Evolutionary conservation across 2,329 filamentous ascomycete genomes (phyloP), one percentile per base, ranked within the genome.

Genomic region (Diplodia intermedia): DNA sequence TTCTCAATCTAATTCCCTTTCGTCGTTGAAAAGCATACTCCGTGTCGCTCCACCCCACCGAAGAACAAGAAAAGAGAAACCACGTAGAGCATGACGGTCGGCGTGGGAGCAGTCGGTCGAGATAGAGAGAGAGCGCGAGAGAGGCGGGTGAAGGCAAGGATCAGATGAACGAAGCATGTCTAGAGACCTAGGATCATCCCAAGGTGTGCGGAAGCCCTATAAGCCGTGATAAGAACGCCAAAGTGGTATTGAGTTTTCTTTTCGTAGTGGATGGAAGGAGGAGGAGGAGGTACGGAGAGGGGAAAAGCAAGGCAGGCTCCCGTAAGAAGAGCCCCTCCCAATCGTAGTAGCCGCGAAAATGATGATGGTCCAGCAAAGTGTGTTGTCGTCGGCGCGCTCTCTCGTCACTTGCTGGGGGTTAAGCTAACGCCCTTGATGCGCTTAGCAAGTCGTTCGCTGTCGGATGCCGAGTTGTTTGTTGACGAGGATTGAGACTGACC

Each of bases 381-480:
- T 38, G 31, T 33, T 9, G 31, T 33, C 31, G 31, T 33, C 31
- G 31, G 50, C 60, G 47, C 18, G 47, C 60, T n/a, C 18, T 43
- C 60, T 31, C 29, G 26, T 63, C 31, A 63, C 60, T 63, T 63
- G 60, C 18, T 20, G 43, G 40, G 40, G n/a, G 73, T 79, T 72
- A 86, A 78, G 80, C 83, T 86, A 86, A 86, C 83, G 82, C 85
- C 84, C 84, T 88, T 88, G 75, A 88, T 84, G 81, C 86, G 84
- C 82, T 88, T 88, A 88, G 86, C 86, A 86, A 88, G 83, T 74
- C 85, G 83, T 80, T 85, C 85, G 81, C 83, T 82, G 78, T 85
- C 83, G 74, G 81, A 68, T 69, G 71, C 67, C 55, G 75, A 71
- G 69, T 72, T 72, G 66, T 38, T 56, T 18, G 53, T 56, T 56